These are phyloP conservation scores for Daldinia decipiens DNA, from an alignment of 495 filamentous ascomycete genomes.

Conservation along the genomic window DNA sequence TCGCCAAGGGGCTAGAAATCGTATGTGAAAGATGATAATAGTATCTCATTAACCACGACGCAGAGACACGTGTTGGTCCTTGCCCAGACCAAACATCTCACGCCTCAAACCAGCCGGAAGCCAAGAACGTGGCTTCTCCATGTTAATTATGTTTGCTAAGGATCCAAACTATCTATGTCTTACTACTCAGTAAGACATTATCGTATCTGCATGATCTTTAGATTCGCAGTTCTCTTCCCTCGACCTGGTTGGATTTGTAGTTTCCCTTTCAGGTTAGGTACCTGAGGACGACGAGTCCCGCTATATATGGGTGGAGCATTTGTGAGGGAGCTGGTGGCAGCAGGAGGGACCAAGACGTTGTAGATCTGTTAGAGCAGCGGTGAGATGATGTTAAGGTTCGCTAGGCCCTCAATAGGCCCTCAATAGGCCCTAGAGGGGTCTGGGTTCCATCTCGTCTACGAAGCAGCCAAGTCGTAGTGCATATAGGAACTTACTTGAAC, in stretches of 20 bases:
- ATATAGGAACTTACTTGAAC: constrained; percentile 10
- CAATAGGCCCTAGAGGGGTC: background rate
- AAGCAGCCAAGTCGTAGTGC: constrained; percentile 20
- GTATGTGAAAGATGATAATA: background rate
- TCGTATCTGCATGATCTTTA: background rate
- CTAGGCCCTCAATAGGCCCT: constrained; percentile 11
- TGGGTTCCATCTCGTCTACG: constrained; percentile 12
- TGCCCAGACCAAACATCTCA: background rate
- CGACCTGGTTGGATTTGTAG: background rate
- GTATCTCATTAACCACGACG: background rate
- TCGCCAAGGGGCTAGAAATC: background rate
- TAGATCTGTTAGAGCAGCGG: constrained; percentile 37
- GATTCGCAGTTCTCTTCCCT: background rate
- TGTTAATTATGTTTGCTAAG: background rate
- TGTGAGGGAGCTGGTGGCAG: background rate
- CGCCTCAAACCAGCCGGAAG: background rate
- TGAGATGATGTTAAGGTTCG: constrained; percentile 15
- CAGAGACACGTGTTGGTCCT: background rate
- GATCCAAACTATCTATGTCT: background rate
- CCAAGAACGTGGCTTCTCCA: background rate
- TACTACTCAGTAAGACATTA: background rate
- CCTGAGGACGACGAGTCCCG: constrained; percentile 1
- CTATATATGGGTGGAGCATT: background rate
- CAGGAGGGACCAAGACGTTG: constrained; percentile 3
- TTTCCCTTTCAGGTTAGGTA: constrained; percentile 7